Evolutionary conservation across 768 basidiomycete genomes (phyloP).

Genomic region (Grammothele lineata): DNA sequence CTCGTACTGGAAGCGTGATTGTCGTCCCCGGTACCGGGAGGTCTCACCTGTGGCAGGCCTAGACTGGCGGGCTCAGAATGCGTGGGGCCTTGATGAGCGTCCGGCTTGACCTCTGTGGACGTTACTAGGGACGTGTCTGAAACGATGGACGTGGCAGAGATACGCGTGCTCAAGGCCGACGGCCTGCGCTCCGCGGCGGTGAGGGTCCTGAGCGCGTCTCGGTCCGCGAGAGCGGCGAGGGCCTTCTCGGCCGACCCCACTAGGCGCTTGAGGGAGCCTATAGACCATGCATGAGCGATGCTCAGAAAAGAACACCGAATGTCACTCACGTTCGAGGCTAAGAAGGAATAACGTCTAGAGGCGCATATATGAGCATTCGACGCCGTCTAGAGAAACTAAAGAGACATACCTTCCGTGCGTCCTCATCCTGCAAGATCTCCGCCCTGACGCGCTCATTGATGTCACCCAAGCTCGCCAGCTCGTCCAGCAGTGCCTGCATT

Average conservation of each 20-base stretch:
- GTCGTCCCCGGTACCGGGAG: too few relatives aligned
- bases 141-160: too few relatives aligned
- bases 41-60: too few relatives aligned
- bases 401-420: constrained; percentile 37
- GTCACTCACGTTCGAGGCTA: constrained; percentile 43
- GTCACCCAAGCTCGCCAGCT: constrained; percentile 32
- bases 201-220: constrained; percentile 10
- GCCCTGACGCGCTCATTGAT: constrained; percentile 31
- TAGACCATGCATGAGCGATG: too few relatives aligned
- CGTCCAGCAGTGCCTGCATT: constrained; percentile 36
- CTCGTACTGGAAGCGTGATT: too few relatives aligned
- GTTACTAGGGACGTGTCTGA: too few relatives aligned
- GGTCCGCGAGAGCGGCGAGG: constrained; percentile 14
- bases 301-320: too few relatives aligned
- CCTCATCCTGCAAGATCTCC: constrained; percentile 41
- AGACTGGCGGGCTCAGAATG: too few relatives aligned
- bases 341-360: constrained; percentile 39
- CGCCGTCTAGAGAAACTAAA: not conserved
- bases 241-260: constrained; percentile 17
- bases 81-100: too few relatives aligned
- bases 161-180: too few relatives aligned
- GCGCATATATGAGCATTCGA: too few relatives aligned
- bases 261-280: constrained; percentile 16
- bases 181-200: not conserved
- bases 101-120: too few relatives aligned